phyloP scores from a whole-genome alignment of 768 basidiomycete genomes.

The Suillus placidus region DNA sequence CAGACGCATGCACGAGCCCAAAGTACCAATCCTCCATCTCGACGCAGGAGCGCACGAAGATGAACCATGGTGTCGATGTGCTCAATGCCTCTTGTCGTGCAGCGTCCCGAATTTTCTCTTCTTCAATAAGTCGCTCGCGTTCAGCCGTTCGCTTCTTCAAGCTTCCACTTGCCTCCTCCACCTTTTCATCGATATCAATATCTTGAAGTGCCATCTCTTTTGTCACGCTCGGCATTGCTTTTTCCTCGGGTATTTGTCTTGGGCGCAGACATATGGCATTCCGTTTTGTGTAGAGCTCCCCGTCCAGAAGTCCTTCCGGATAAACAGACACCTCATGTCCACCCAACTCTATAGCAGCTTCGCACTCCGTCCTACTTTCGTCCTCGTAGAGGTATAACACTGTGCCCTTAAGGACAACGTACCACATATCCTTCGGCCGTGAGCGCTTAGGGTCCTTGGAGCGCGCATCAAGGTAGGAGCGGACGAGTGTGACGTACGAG shows the following conservation, averaged over 20 bases:
- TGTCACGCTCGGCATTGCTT: constrained; percentile 51
- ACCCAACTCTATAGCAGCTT: constrained; percentile 85
- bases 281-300: constrained; percentile 87
- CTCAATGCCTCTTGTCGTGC: constrained; percentile 55
- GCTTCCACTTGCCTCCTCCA: constrained; percentile 43
- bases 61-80: constrained; percentile 79
- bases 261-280: constrained; percentile 83
- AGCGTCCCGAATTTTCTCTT: constrained; percentile 33
- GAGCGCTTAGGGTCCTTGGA: constrained; percentile 84
- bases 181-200: constrained; percentile 33
- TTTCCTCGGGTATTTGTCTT: constrained; percentile 38
- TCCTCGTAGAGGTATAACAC: constrained; percentile 94
- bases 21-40: constrained; percentile 99
- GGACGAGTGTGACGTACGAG: constrained; percentile 78
- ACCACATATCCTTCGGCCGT: constrained; percentile 92
- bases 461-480: constrained; percentile 77
- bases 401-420: constrained; percentile 87
- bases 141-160: constrained; percentile 47
- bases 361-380: constrained; percentile 87
- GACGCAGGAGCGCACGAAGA: constrained; percentile 84
- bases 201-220: constrained; percentile 50
- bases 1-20: constrained; percentile 73
- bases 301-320: constrained; percentile 76
- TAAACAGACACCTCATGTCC: constrained; percentile 76
- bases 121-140: constrained; percentile 36